These are phyloP conservation scores for Microdochium paspali DNA, from an alignment of 2,329 filamentous ascomycete species.

Conservation along the genomic window DNA sequence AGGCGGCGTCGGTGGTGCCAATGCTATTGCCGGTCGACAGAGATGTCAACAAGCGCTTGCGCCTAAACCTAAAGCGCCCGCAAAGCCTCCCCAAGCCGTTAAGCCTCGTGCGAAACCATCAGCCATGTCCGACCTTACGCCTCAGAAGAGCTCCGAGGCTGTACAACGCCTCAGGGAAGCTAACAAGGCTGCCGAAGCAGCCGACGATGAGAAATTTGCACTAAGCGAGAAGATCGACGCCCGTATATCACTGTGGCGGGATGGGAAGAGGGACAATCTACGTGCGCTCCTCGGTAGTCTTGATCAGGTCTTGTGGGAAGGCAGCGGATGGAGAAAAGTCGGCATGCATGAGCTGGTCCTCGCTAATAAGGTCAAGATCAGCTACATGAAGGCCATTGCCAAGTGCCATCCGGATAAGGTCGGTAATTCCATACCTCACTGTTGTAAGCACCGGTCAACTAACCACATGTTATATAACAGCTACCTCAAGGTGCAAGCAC, in stretches of 20 bases:
- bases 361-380: conserved; percentile 90
- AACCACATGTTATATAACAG: conserved; percentile 26
- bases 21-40: conserved; percentile 76
- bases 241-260: conserved; percentile 70
- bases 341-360: conserved; percentile 88
- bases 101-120: conserved; percentile 34
- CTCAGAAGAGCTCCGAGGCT: conserved; percentile 56
- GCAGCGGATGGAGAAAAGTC: conserved; percentile 93
- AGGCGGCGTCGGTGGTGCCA: conserved; percentile 73
- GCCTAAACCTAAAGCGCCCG: conserved; percentile 47
- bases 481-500: conserved; percentile 55
- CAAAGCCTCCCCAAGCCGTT: conserved; percentile 33
- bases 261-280: conserved; percentile 87
- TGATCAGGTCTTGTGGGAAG: conserved; percentile 84
- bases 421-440: conserved; percentile 24
- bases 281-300: conserved; percentile 79
- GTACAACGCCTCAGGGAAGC: conserved; percentile 75
- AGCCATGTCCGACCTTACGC: conserved; percentile 27
- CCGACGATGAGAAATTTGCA: conserved; percentile 88
- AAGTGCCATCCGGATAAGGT: conserved; percentile 99
- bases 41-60: conserved; percentile 81
- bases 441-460: no score
- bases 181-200: conserved; percentile 74
- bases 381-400: conserved; percentile 98
- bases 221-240: conserved; percentile 80